Evolutionary conservation across 305 asterid genomes (phyloP), one percentile per base, ranked within the genome.

Genomic region (Rubia peregrina): DNA sequence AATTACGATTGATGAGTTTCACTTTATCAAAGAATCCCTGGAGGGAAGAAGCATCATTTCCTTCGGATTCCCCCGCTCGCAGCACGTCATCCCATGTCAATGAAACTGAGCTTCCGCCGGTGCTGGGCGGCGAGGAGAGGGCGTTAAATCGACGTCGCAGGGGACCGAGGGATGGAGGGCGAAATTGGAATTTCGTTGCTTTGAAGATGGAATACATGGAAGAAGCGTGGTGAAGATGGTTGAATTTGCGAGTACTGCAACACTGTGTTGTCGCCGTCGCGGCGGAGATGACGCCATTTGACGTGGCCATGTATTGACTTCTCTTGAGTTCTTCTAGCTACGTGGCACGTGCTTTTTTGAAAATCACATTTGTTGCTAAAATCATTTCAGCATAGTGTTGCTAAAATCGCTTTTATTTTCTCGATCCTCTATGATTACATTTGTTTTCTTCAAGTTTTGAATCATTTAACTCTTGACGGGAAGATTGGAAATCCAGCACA

Each of bases 61-160:
- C 79, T 53, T 57, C 75, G 21, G 80, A 68, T 21, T 71, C 75
- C 38, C 83, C 61, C 46, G 78, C 49, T 19, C 33, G 67, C 30
- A 78, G 61, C 75, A 84, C 91, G 80, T 91, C 95, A 71, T 85
- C 82, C 98, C 98, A 91, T 7, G 81, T 77, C 83, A 89, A 86
- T 60, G 73, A 72, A 17, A 22, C 9, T n/a, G 49, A 64, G 51
- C 51, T 51, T 76, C 38, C 71, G 64, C 72, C 38, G 24, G 65
- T 48, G 13, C 33, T 72, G 9, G 75, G 65, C 16, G 67, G 61
- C 17, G 64, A 41, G 8, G 76, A 17, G 61, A 72, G 16, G 40
- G 75, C 65, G 61, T 71, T 49, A 33, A 48, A 70, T 9, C 67
- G 73, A 77, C 36, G 76, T 73, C 77, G 72, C 61, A 77, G 22